phyloP scores from a whole-genome alignment of 192 early-diverging fungal species.

The Coemansia sp. region DNA sequence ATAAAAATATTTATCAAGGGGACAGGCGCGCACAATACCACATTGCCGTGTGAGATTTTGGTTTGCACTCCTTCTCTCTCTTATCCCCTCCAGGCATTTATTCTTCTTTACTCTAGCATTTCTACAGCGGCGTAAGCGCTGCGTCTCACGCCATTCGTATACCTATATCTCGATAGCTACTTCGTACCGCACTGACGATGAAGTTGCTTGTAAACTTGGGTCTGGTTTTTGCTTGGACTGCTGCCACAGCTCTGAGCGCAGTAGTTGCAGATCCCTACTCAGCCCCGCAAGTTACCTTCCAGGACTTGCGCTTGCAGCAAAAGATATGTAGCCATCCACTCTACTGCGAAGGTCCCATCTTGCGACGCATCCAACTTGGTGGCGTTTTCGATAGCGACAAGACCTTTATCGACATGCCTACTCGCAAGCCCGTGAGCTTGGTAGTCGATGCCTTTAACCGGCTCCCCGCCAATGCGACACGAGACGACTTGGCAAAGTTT shows the following conservation, averaged over 20 bases:
- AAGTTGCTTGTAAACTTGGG: neutral
- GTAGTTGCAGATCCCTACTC: slow-evolving; percentile 10
- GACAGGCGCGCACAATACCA: slow-evolving; percentile 2
- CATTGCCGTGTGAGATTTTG: slow-evolving; percentile 4
- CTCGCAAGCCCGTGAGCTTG: slow-evolving; percentile 57
- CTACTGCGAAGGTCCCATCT: slow-evolving; percentile 66
- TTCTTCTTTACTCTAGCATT: slow-evolving; percentile 2
- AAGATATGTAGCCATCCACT: slow-evolving; percentile 62
- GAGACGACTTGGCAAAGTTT: slow-evolving; percentile 53
- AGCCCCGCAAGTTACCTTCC: slow-evolving; percentile 17
- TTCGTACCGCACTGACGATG: neutral
- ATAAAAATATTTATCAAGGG: neutral
- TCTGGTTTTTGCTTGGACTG: neutral
- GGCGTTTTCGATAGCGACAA: slow-evolving; percentile 66
- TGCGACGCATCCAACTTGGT: slow-evolving; percentile 61
- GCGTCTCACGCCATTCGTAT: neutral
- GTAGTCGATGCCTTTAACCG: slow-evolving; percentile 57
- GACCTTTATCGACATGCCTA: slow-evolving; percentile 75
- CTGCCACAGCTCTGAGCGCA: neutral
- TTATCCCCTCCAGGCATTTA: slow-evolving; percentile 1
- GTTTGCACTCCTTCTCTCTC: neutral
- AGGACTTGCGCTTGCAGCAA: slow-evolving; percentile 21
- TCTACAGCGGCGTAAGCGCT: neutral
- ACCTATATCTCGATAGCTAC: neutral
- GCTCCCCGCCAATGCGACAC: slow-evolving; percentile 43